phyloP scores from a whole-genome alignment of 441 rosid species.

The Syzygium malaccense region DNA sequence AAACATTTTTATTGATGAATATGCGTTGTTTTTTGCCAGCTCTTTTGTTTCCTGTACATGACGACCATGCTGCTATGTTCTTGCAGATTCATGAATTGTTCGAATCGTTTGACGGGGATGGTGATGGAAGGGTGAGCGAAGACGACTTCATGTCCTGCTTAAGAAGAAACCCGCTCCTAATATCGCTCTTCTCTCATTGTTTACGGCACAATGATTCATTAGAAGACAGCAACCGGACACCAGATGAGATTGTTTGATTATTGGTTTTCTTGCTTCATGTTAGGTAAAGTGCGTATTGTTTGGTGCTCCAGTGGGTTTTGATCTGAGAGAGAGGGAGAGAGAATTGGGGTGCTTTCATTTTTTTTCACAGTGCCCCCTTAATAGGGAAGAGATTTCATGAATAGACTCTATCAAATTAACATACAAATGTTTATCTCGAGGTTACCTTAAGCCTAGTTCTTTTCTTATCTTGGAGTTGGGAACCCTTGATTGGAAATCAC shows the following conservation, averaged over 20 bases:
- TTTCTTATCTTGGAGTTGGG: background rate
- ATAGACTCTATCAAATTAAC: background rate
- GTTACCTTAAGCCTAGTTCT: background rate
- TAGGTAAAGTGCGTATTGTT: background rate
- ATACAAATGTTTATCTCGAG: background rate
- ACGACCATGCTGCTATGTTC: background rate
- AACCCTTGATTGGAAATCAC: background rate
- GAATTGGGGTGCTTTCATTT: background rate
- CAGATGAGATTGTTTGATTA: constrained; percentile 29
- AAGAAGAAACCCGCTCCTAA: constrained; percentile 59
- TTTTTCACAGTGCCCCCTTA: background rate
- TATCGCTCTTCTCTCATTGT: constrained; percentile 46
- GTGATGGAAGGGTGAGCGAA: constrained; percentile 42
- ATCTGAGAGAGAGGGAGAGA: background rate
- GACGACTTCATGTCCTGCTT: constrained; percentile 46
- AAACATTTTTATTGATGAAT: background rate
- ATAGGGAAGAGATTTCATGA: background rate
- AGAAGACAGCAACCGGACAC: constrained; percentile 5
- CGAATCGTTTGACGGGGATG: constrained; percentile 39
- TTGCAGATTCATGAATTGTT: constrained; percentile 52
- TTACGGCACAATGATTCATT: constrained; percentile 16
- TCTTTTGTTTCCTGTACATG: background rate
- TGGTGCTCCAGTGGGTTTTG: background rate
- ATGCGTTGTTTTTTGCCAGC: background rate
- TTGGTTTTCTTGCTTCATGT: background rate